Conservation (phyloP, 2,329 filamentous ascomycete genomes). For the Fusarium subglutinans region DNA sequence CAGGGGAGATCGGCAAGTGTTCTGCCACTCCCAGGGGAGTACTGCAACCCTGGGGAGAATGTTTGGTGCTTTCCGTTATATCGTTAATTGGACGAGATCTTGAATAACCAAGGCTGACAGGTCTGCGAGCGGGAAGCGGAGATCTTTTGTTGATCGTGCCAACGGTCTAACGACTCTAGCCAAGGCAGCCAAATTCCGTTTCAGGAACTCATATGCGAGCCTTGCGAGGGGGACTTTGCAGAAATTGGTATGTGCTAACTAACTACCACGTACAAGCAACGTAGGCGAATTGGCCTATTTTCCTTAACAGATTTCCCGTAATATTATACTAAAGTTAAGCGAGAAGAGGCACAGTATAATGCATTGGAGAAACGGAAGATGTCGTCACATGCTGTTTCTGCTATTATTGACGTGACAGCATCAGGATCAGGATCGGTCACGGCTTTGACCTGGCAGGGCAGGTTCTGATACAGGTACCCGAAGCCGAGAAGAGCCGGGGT, state of each 20-base stretch:
- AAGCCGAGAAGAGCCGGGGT: not conserved
- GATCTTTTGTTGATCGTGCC: conserved; percentile 28
- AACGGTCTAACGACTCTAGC: not conserved
- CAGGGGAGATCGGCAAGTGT: conserved; percentile 18
- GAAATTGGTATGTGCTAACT: conserved; percentile 7
- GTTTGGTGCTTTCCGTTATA: conserved; percentile 26
- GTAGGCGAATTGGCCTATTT: conserved; percentile 7
- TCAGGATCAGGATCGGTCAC: not conserved
- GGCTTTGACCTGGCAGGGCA: conserved; percentile 4
- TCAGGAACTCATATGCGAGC: conserved; percentile 13
- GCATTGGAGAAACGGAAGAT: not conserved
- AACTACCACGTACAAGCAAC: not conserved
- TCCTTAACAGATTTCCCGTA: not conserved
- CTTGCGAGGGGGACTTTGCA: conserved; percentile 9
- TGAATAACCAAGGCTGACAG: conserved; percentile 2
- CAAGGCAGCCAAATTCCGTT: conserved; percentile 10
- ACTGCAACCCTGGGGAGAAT: conserved; percentile 23
- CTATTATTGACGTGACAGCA: conserved; percentile 11
- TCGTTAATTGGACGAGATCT: conserved; percentile 20
- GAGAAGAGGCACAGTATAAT: conserved; percentile 5
- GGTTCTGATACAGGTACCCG: conserved; percentile 31
- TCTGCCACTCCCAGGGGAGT: conserved; percentile 18
- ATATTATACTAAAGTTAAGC: conserved; percentile 4
- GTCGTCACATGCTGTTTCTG: conserved; percentile 11
- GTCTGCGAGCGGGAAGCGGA: conserved; percentile 17